A percentile compares a stretch with the other conserved stretches of the same genome.
These are phyloP conservation scores for Starmerella floris DNA, from an alignment of 805 yeast species.

Conservation along the genomic window DNA sequence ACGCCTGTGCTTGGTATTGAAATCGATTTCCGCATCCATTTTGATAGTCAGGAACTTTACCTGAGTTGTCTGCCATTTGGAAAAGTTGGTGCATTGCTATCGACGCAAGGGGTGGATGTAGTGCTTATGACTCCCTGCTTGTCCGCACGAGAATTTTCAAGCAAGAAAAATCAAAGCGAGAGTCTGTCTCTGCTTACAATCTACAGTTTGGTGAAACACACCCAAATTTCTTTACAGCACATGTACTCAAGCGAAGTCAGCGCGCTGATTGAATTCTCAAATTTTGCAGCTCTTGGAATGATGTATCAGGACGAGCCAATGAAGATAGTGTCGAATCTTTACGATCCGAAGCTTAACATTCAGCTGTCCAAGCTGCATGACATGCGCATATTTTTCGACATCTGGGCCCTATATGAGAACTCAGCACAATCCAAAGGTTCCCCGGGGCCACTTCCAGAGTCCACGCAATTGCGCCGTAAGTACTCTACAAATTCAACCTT, in stretches of 20 bases:
- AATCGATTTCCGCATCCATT: slow-evolving; percentile 29
- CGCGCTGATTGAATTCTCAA: slow-evolving; percentile 31
- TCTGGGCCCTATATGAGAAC: slow-evolving; percentile 17
- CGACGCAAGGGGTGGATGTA: slow-evolving; percentile 54
- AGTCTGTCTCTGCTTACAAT: slow-evolving; percentile 31
- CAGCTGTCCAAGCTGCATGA: slow-evolving; percentile 82
- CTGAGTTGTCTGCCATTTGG: slow-evolving; percentile 91
- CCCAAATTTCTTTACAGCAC: slow-evolving; percentile 70
- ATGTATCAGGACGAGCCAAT: slow-evolving; percentile 12
- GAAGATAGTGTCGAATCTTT: slow-evolving; percentile 35
- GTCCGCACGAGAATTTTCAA: background rate
- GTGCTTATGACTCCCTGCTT: slow-evolving; percentile 31
- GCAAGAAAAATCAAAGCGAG: background rate
- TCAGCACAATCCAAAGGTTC: background rate
- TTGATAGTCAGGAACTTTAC: slow-evolving; percentile 61
- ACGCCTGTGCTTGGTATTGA: slow-evolving; percentile 4
- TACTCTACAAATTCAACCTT: slow-evolving; percentile 7
- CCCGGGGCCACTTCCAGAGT: slow-evolving; percentile 5
- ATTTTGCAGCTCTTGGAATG: slow-evolving; percentile 4
- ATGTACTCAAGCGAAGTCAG: slow-evolving; percentile 81
- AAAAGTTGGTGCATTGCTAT: slow-evolving; percentile 74
- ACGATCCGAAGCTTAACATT: slow-evolving; percentile 42
- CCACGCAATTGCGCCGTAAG: slow-evolving; percentile 8
- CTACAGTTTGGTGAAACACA: slow-evolving; percentile 38
- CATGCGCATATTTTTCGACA: slow-evolving; percentile 46